These are phyloP conservation scores for Luzula sylvatica DNA, from an alignment of 176 grass and related monocot genomes.

Conservation along the genomic window DNA sequence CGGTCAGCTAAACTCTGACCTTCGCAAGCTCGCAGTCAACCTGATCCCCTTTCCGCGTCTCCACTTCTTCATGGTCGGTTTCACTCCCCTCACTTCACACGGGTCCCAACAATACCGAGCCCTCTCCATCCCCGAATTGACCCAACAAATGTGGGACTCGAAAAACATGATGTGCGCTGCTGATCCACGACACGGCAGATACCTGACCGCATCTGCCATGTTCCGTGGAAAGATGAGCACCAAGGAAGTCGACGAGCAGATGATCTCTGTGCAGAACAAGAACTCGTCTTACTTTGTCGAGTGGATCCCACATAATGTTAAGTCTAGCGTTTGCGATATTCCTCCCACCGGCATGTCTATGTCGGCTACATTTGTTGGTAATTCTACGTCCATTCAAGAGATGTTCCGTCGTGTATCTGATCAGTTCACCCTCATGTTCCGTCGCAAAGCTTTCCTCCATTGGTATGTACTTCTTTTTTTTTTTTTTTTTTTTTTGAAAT, in stretches of 20 bases:
- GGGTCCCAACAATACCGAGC: constrained; percentile 68
- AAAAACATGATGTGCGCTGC: constrained; percentile 93
- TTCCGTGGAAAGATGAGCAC: constrained; percentile 91
- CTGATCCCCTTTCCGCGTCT: constrained; percentile 74
- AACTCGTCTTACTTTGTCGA: constrained; percentile 74
- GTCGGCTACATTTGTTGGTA: constrained; percentile 58
- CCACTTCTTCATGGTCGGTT: constrained; percentile 86
- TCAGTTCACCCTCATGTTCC: constrained; percentile 86
- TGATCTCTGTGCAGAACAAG: constrained; percentile 82
- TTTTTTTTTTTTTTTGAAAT: no score
- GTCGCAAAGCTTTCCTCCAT: constrained; percentile 86
- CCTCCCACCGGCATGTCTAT: constrained; percentile 54
- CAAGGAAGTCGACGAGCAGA: constrained; percentile 81
- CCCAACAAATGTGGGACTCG: constrained; percentile 73
- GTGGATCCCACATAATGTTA: constrained; percentile 68
- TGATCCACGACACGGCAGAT: constrained; percentile 46
- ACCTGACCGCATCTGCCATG: constrained; percentile 67
- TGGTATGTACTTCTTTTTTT: constrained; percentile 40
- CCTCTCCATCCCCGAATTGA: constrained; percentile 58
- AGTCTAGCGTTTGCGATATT: constrained; percentile 68
- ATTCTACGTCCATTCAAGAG: constrained; percentile 78
- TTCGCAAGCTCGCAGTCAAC: constrained; percentile 70
- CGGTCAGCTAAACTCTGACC: constrained; percentile 71
- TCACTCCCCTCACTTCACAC: constrained; percentile 54
- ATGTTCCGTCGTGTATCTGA: constrained; percentile 66